A percentile compares a stretch with the other conserved stretches of the same genome.
Conservation (phyloP, 1,284 basidiomycete genomes). For the Cystobasidium sp. region DNA sequence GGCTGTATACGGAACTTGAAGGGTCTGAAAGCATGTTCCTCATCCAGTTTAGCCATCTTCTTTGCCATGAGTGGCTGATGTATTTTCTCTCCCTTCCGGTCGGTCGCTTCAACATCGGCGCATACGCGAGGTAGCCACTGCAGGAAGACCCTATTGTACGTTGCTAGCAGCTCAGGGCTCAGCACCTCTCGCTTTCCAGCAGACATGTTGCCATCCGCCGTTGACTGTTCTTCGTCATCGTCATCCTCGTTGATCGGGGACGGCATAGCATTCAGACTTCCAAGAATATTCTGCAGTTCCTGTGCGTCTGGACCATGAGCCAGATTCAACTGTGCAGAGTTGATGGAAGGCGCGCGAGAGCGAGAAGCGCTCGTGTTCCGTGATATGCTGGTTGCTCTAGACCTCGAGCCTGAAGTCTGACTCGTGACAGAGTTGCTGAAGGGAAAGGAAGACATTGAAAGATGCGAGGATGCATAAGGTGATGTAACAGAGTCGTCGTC, state of each 20-base stretch:
- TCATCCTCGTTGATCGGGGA: conserved; percentile 42
- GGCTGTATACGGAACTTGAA: conserved; percentile 99
- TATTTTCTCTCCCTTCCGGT: conserved; percentile 92
- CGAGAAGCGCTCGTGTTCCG: conserved; percentile 29
- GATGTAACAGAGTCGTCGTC: conserved; percentile 33
- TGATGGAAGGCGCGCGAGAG: conserved; percentile 28
- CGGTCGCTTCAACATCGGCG: conserved; percentile 68
- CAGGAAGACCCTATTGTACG: conserved; percentile 29
- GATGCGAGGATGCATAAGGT: conserved; percentile 34
- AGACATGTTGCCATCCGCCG: background rate
- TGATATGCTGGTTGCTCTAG: conserved; percentile 35
- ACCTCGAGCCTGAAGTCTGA: conserved; percentile 34
- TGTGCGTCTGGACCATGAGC: conserved; percentile 35
- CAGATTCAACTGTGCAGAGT: background rate
- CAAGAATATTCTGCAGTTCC: conserved; percentile 35
- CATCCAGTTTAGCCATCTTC: conserved; percentile 94
- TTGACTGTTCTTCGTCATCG: conserved; percentile 22
- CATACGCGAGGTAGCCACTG: conserved; percentile 36
- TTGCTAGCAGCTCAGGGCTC: conserved; percentile 14
- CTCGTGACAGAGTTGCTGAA: conserved; percentile 31
- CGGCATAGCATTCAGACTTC: conserved; percentile 36
- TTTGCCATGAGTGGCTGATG: conserved; percentile 96
- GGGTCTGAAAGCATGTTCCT: conserved; percentile 93
- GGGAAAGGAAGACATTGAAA: conserved; percentile 41
- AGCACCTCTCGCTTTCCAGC: conserved; percentile 4